Conservation (phyloP, 345 rosid genomes). For the Capsella bursapastoris region DNA sequence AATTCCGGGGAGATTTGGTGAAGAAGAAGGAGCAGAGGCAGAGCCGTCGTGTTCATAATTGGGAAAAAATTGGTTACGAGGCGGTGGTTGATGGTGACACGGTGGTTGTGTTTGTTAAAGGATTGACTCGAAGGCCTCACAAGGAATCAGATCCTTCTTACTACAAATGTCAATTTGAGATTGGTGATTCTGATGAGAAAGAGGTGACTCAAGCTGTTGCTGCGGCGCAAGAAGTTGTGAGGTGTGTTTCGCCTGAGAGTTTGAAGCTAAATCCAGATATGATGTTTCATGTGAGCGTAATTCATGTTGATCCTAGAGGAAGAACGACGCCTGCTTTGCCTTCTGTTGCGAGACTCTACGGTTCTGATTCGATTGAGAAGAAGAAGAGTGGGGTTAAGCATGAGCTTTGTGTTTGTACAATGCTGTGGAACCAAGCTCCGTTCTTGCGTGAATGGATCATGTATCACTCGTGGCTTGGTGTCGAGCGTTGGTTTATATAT, state of each 20-base stretch:
- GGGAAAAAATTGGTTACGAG: conserved; percentile 79
- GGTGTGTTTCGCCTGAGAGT: conserved; percentile 78
- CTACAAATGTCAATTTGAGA: conserved; percentile 74
- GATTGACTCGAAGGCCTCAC: conserved; percentile 87
- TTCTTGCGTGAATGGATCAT: conserved; percentile 80
- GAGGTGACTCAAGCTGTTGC: conserved; percentile 62
- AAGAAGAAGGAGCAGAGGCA: conserved; percentile 35
- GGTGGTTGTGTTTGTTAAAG: conserved; percentile 81
- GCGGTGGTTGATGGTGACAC: conserved; percentile 70
- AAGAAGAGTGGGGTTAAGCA: conserved; percentile 47
- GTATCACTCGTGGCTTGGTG: conserved; percentile 94
- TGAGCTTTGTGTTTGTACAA: conserved; percentile 88
- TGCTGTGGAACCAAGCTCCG: conserved; percentile 95
- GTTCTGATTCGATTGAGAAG: conserved; percentile 51
- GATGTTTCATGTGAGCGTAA: conserved; percentile 45
- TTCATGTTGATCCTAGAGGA: conserved; percentile 33
- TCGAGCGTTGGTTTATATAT: conserved; percentile 94
- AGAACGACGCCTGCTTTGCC: conserved; percentile 39
- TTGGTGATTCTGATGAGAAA: conserved; percentile 50
- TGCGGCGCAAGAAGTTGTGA: conserved; percentile 91
- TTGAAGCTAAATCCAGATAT: conserved; percentile 57
- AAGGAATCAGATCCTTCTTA: conserved; percentile 63
- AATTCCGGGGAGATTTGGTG: conserved; percentile 49
- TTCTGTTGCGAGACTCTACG: conserved; percentile 60
- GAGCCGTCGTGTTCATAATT: conserved; percentile 51